Base-by-base conservation (phyloP, 2,329 filamentous ascomycete species). In the Geoglossum cookeanum region DNA sequence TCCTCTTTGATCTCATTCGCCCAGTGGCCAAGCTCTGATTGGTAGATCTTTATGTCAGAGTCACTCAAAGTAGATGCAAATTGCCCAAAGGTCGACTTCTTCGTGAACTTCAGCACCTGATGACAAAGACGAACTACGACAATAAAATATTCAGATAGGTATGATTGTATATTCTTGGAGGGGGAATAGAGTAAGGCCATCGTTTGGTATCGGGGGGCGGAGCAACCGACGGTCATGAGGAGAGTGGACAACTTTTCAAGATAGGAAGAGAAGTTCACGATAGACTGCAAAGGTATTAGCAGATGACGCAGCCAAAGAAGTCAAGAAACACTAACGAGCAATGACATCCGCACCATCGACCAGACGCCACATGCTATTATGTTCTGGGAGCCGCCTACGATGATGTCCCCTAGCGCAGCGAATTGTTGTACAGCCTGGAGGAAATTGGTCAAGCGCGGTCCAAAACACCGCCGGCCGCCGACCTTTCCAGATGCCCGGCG, bases 361-460 rank as follows among this genome's bases (percentile, higher is more conserved):
- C 72, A 75, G 0, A 75, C 70, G 11, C 72, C 67, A 57, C 70
- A 72, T 0, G 72, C 72, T 6, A 74, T 63, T 0, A 75, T 48
- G 45, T 74, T 75, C 60, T 75, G 72, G 0, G 69, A 69, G 1
- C 70, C 71, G 0, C 72, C 71, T 15, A 75, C 13, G n/a, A 71
- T 48, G 6, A 70, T 62, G 62, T 71, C 70, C 4, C 72, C 72
- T n/a, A 75, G 59, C 0, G 68, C 66, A 17, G 69, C 71, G 55
- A 71, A 75, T 57, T 72, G 69, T 58, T 75, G 72, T 0, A 72
- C 66, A 0, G 67, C 63, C 8, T 72, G 60, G 0, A 75, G 61
- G 4, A 73, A 63, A 48, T 70, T 74, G 0, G 65, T 70, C 17
- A 75, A 64, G 3, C 72, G 67, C 4, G 72, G 66, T 0, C 72